A percentile compares a stretch with the other conserved stretches of the same genome.
phyloP scores from a whole-genome alignment of 2,329 filamentous ascomycete species.

The Tolypocladium ovalisporum region DNA sequence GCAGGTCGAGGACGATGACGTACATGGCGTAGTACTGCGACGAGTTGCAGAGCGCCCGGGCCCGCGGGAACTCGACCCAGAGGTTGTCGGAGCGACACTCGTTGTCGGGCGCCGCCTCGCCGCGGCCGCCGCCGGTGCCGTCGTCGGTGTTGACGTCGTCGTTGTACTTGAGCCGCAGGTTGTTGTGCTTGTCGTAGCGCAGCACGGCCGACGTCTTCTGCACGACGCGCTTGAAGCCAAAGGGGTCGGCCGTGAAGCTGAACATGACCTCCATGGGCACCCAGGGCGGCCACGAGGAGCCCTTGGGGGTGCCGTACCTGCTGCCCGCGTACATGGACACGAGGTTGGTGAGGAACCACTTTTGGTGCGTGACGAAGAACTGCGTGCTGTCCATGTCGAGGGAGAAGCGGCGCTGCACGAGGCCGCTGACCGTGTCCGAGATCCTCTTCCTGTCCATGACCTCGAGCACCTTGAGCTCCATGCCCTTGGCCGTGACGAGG shows the following conservation, averaged over 20 bases:
- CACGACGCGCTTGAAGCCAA: conserved; percentile 95
- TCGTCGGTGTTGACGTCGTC: conserved; percentile 72
- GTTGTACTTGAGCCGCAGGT: conserved; percentile 90
- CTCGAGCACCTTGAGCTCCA: conserved; percentile 95
- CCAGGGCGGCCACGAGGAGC: conserved; percentile 94
- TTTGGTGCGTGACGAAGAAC: conserved; percentile 93
- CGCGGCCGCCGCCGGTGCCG: conserved; percentile 33
- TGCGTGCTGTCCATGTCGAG: conserved; percentile 96
- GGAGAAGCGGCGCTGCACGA: conserved; percentile 89
- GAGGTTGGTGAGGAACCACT: conserved; percentile 74
- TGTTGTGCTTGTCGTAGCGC: conserved; percentile 97
- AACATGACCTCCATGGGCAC: conserved; percentile 98
- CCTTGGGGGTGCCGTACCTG: conserved; percentile 74
- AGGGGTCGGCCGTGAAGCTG: conserved; percentile 85
- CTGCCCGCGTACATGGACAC: conserved; percentile 92
- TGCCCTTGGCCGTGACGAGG: conserved; percentile 90
- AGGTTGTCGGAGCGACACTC: conserved; percentile 90
- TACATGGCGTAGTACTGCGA: conserved; percentile 97
- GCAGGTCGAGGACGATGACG: conserved; percentile 88
- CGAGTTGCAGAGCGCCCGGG: conserved; percentile 92
- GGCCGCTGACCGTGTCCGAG: conserved; percentile 83
- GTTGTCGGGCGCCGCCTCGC: conserved; percentile 40
- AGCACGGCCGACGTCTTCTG: conserved; percentile 92
- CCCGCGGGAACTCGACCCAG: conserved; percentile 91
- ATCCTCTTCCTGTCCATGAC: conserved; percentile 96